Evolutionary conservation across 2,329 filamentous ascomycete genomes (phyloP).

Genomic region (Diaporthe sp.): DNA sequence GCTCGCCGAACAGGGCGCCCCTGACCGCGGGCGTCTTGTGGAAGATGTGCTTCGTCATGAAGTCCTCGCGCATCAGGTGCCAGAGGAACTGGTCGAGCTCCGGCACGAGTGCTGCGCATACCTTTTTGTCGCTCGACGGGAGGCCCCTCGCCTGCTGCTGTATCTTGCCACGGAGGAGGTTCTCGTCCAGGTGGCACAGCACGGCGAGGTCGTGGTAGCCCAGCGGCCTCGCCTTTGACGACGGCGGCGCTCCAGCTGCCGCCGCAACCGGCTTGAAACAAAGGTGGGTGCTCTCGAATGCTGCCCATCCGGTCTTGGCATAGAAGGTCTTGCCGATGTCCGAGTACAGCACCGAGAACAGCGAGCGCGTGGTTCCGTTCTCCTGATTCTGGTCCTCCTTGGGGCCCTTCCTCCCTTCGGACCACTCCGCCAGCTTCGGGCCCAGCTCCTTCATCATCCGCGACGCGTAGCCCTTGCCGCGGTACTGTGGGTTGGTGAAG

Average conservation of each 20-base stretch:
- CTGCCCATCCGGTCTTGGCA: conserved; percentile 80
- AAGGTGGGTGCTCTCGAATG: conserved; percentile 81
- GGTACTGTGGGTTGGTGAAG: conserved; percentile 76
- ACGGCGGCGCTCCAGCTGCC: conserved; percentile 38
- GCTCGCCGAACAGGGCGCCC: conserved; percentile 74
- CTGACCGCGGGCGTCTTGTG: conserved; percentile 70
- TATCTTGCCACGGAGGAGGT: conserved; percentile 70
- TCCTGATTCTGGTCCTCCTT: conserved; percentile 44
- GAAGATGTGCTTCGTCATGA: conserved; percentile 76
- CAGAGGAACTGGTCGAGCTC: conserved; percentile 77
- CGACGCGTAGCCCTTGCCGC: conserved; percentile 82
- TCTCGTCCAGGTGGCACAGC: conserved; percentile 75
- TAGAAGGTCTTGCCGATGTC: conserved; percentile 91
- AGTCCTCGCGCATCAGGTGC: conserved; percentile 87
- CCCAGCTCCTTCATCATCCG: conserved; percentile 80
- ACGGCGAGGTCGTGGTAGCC: conserved; percentile 71
- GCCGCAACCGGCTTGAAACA: conserved; percentile 63
- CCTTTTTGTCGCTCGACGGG: conserved; percentile 50
- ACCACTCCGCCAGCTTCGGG: conserved; percentile 53
- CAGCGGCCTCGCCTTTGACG: conserved; percentile 57
- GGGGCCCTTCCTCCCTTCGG: conserved; percentile 31
- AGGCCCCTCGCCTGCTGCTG: conserved; percentile 43
- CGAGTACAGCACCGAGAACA: conserved; percentile 87
- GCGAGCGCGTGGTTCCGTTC: conserved; percentile 53
- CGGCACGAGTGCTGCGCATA: conserved; percentile 76